phyloP scores from a whole-genome alignment of 495 filamentous ascomycete genomes.

The Daldinia loculata region DNA sequence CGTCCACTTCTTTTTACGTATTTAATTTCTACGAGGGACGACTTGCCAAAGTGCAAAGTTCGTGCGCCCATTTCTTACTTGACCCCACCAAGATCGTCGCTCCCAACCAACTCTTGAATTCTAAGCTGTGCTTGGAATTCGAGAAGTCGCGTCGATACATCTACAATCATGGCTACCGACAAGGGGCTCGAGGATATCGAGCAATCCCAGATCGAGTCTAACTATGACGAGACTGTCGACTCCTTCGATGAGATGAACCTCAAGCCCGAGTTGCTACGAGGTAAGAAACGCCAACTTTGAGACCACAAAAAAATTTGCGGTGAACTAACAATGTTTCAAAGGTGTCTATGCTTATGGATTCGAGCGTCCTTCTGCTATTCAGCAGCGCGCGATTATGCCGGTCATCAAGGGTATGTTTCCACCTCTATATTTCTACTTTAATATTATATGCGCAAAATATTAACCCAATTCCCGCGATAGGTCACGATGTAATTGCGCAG shows the following conservation, averaged over 20 bases:
- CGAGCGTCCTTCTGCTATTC: slow-evolving; percentile 98
- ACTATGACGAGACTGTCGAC: slow-evolving; percentile 99
- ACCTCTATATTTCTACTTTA: slow-evolving; percentile 24
- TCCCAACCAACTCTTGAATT: slow-evolving; percentile 58
- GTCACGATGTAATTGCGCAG: slow-evolving; percentile 98
- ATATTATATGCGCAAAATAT: slow-evolving; percentile 34
- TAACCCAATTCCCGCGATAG: slow-evolving; percentile 56
- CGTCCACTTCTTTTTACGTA: slow-evolving; percentile 53
- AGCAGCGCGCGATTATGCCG: slow-evolving; percentile 99
- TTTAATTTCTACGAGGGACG: slow-evolving; percentile 53
- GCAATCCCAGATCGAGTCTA: slow-evolving; percentile 97
- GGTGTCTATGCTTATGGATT: slow-evolving; percentile 99
- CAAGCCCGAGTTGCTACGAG: slow-evolving; percentile 95
- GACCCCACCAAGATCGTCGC: slow-evolving; percentile 54
- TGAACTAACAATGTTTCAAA: slow-evolving; percentile 46
- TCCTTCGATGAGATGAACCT: slow-evolving; percentile 98
- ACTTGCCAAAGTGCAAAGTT: slow-evolving; percentile 50
- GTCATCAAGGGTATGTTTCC: slow-evolving; percentile 94
- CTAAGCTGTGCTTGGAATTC: slow-evolving; percentile 77
- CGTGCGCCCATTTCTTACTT: slow-evolving; percentile 53
- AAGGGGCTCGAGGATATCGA: slow-evolving; percentile 95
- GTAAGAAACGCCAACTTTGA: slow-evolving; percentile 60
- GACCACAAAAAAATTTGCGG: slow-evolving; percentile 21
- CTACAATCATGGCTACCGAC: slow-evolving; percentile 92
- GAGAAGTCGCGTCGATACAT: slow-evolving; percentile 55